Conservation (phyloP, 805 yeast species). For the Ogataea methylovora region DNA sequence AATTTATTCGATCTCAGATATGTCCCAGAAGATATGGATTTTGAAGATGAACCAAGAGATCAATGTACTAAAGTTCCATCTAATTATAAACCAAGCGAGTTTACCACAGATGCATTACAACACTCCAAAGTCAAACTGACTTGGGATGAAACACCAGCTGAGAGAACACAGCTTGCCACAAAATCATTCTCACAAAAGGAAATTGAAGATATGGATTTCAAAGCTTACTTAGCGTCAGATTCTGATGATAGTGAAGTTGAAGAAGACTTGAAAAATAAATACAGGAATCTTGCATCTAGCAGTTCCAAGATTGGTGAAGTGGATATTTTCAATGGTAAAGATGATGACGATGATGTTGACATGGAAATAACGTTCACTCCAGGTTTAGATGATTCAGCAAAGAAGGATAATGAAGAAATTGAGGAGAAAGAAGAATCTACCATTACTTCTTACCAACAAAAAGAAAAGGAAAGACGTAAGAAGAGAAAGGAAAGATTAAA, state of each 20-base stretch:
- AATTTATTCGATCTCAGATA: conserved; percentile 88
- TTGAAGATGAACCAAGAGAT: conserved; percentile 74
- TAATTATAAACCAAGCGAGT: conserved; percentile 68
- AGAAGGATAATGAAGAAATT: conserved; percentile 26
- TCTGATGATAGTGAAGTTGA: conserved; percentile 49
- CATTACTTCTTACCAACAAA: conserved; percentile 71
- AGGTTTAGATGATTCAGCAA: conserved; percentile 48
- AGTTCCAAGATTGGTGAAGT: conserved; percentile 13
- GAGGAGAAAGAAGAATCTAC: conserved; percentile 57
- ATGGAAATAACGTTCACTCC: conserved; percentile 97
- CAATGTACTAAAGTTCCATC: conserved; percentile 64
- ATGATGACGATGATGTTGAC: conserved; percentile 53
- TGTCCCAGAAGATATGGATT: conserved; percentile 88
- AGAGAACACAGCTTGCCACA: conserved; percentile 66
- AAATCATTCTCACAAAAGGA: conserved; percentile 85
- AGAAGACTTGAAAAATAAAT: conserved; percentile 42
- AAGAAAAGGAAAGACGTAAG: conserved; percentile 89
- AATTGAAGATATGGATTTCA: conserved; percentile 82
- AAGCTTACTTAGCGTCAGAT: conserved; percentile 84
- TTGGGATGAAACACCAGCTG: conserved; percentile 98
- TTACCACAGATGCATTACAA: conserved; percentile 92
- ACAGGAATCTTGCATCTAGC: conserved; percentile 44
- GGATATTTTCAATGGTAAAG: conserved; percentile 6
- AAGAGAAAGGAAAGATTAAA: conserved; percentile 73
- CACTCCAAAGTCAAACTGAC: conserved; percentile 94